These are phyloP conservation scores for Chlamydomonas sp. DNA, from an alignment of 139 green algal species.

Conservation along the genomic window DNA sequence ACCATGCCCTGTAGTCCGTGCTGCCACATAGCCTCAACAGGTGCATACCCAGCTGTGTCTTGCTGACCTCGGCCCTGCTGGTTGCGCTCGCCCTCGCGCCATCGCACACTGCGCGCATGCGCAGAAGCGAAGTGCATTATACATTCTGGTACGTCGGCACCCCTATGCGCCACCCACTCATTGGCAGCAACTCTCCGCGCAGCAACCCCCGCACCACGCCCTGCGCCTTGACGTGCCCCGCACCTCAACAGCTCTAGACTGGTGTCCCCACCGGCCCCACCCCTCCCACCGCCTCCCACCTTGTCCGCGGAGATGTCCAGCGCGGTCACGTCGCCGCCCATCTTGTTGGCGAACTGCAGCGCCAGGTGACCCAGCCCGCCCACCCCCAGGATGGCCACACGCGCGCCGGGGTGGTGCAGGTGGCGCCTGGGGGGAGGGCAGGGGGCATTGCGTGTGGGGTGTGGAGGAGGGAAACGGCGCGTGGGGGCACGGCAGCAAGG, in stretches of 20 bases:
- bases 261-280: neutral
- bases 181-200: neutral
- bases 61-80: neutral
- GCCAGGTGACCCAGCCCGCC: conserved; percentile 64
- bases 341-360: conserved; percentile 52
- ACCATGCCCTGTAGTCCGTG: neutral
- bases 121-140: no score
- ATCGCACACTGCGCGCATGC: neutral
- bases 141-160: no score
- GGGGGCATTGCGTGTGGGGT: neutral
- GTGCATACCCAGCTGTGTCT: neutral
- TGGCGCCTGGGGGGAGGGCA: conserved; percentile 10
- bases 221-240: neutral
- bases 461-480: neutral
- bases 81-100: neutral
- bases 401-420: neutral
- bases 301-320: conserved; percentile 18
- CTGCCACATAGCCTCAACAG: neutral
- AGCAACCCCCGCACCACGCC: neutral
- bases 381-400: conserved; percentile 55
- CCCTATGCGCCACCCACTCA: neutral
- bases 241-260: neutral
- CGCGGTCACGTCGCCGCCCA: conserved; percentile 40
- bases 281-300: neutral
- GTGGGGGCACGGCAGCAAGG: neutral